Percentiles rank a stretch among this genome's conserved stretches.
phyloP scores from a whole-genome alignment of 192 early-diverging fungal genomes.

The Chytriomyces sp. region DNA sequence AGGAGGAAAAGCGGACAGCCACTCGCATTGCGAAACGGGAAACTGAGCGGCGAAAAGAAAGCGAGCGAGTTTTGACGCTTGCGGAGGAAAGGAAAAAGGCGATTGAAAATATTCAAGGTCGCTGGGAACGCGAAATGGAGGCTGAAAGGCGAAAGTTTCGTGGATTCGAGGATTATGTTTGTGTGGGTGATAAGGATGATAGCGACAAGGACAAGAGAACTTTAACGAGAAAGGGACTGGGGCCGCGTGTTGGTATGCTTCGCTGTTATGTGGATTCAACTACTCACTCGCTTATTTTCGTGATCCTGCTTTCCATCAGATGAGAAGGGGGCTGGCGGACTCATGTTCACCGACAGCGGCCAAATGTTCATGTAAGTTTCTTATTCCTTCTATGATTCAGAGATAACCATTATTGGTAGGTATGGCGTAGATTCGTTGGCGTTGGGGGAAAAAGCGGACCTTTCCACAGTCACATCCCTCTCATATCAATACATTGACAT shows the following conservation, averaged over 20 bases:
- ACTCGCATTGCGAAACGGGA: conserved; percentile 51
- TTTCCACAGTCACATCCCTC: conserved; percentile 18
- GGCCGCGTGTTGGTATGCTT: background rate
- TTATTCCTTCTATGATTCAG: background rate
- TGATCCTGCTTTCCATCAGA: background rate
- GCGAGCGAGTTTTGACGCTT: conserved; percentile 37
- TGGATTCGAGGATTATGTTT: conserved; percentile 6
- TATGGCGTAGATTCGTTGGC: conserved; percentile 40
- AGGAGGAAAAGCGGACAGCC: conserved; percentile 56
- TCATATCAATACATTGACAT: conserved; percentile 35
- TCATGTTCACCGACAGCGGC: conserved; percentile 21
- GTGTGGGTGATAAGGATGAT: background rate
- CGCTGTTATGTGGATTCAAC: background rate
- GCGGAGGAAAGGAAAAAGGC: conserved; percentile 43
- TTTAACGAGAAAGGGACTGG: background rate
- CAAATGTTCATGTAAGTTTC: conserved; percentile 10
- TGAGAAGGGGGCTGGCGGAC: conserved; percentile 16
- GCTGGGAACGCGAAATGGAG: conserved; percentile 37
- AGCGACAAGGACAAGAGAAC: background rate
- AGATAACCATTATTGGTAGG: conserved; percentile 4
- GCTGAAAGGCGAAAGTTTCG: background rate
- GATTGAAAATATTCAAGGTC: conserved; percentile 34
- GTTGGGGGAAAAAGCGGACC: conserved; percentile 39
- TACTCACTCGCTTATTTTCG: no score
- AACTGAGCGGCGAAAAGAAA: conserved; percentile 46